These are phyloP conservation scores for Candida patagonica DNA, from an alignment of 805 yeast species.

Conservation along the genomic window DNA sequence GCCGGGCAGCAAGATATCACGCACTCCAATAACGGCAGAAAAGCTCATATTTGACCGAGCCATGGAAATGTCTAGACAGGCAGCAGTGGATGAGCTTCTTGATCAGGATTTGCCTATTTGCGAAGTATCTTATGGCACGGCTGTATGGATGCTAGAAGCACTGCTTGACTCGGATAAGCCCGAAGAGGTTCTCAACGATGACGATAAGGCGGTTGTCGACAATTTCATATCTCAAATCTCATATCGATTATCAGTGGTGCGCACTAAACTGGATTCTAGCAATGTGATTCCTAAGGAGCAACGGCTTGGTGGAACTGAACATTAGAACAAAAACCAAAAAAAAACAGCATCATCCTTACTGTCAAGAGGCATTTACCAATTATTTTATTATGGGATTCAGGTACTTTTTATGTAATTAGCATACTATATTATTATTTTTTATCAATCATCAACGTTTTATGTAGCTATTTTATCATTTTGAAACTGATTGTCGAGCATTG, in stretches of 20 bases:
- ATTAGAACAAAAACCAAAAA: slow-evolving; percentile 4
- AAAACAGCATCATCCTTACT: neutral
- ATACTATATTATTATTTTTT: neutral
- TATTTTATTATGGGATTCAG: neutral
- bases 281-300: neutral
- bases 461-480: neutral
- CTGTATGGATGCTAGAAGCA: slow-evolving; percentile 94
- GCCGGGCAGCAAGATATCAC: neutral
- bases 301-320: slow-evolving; percentile 1
- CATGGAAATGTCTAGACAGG: slow-evolving; percentile 80
- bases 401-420: neutral
- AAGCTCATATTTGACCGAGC: slow-evolving; percentile 88
- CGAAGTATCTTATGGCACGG: slow-evolving; percentile 81
- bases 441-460: neutral
- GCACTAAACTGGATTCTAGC: slow-evolving; percentile 35
- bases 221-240: slow-evolving; percentile 78
- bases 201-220: slow-evolving; percentile 65
- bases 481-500: neutral
- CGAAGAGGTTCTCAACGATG: slow-evolving; percentile 41
- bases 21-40: slow-evolving; percentile 47
- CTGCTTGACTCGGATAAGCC: slow-evolving; percentile 44
- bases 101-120: slow-evolving; percentile 68
- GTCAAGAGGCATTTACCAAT: neutral
- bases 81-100: slow-evolving; percentile 79
- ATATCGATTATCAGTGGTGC: slow-evolving; percentile 62